These are phyloP conservation scores for Apiosordaria backusii DNA, from an alignment of 495 filamentous ascomycete genomes.

Conservation along the genomic window DNA sequence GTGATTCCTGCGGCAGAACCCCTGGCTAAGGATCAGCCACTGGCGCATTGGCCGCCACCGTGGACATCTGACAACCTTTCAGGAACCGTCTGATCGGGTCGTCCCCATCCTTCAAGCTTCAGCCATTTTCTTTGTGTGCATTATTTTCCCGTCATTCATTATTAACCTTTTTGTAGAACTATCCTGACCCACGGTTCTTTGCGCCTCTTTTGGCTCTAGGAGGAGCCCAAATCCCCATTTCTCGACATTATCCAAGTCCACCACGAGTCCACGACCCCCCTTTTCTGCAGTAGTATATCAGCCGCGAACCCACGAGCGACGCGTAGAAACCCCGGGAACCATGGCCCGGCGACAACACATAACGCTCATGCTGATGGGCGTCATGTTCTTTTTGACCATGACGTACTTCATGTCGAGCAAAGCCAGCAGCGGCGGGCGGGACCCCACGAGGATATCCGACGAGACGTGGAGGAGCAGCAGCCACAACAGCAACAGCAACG, in stretches of 20 bases:
- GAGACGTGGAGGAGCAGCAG: background rate
- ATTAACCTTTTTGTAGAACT: background rate
- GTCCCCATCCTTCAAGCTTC: background rate
- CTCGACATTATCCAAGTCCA: background rate
- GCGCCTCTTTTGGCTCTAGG: background rate
- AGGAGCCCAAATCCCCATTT: background rate
- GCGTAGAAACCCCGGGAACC: too few relatives aligned
- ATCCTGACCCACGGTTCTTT: background rate
- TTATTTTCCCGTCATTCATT: conserved; percentile 9
- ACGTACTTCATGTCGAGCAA: conserved; percentile 36
- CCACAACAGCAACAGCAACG: conserved; percentile 10
- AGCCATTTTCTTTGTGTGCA: background rate
- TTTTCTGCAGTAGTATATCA: background rate
- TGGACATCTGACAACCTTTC: conserved; percentile 4
- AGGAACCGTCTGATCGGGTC: background rate
- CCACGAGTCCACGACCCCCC: background rate
- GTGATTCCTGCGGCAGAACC: background rate
- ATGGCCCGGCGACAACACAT: conserved; percentile 48
- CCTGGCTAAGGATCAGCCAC: background rate
- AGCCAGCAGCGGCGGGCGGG: conserved; percentile 1
- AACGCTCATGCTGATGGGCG: conserved; percentile 34
- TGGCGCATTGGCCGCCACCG: conserved; percentile 4
- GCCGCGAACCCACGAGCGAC: too few relatives aligned
- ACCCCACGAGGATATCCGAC: conserved; percentile 3
- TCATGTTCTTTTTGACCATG: conserved; percentile 36